Evolutionary conservation across 495 filamentous ascomycete species (phyloP).

Genomic region (Talaromyces wortmannii): DNA sequence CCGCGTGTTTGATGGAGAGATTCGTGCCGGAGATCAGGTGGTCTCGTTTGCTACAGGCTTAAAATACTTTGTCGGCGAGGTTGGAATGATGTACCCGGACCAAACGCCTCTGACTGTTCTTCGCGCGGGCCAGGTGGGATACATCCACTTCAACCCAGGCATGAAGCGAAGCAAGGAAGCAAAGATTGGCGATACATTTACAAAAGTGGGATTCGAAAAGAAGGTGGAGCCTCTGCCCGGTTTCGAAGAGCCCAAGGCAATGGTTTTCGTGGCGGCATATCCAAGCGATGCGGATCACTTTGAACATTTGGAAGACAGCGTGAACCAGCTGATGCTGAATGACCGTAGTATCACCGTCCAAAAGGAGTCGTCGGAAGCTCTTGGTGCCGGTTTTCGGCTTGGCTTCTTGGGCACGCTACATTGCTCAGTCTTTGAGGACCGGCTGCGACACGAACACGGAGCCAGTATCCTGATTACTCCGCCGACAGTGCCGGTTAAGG

Average conservation of each 20-base stretch:
- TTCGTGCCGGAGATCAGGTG: slow-evolving; percentile 76
- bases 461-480: slow-evolving; percentile 96
- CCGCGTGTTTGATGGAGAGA: slow-evolving; percentile 80
- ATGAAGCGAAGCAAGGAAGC: slow-evolving; percentile 96
- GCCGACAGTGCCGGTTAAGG: slow-evolving; percentile 85
- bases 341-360: slow-evolving; percentile 90
- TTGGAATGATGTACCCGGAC: slow-evolving; percentile 93
- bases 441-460: slow-evolving; percentile 90
- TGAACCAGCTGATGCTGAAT: slow-evolving; percentile 88
- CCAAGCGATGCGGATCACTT: slow-evolving; percentile 87
- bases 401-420: slow-evolving; percentile 96
- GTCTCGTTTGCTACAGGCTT: slow-evolving; percentile 78
- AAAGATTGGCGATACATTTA: slow-evolving; percentile 93
- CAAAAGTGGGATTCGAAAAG: slow-evolving; percentile 72
- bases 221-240: slow-evolving; percentile 76
- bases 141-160: slow-evolving; percentile 93
- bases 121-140: slow-evolving; percentile 90
- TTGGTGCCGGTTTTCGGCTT: slow-evolving; percentile 89
- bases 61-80: slow-evolving; percentile 89
- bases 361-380: slow-evolving; percentile 87
- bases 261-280: slow-evolving; percentile 98
- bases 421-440: slow-evolving; percentile 96
- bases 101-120: slow-evolving; percentile 73
- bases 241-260: slow-evolving; percentile 95
- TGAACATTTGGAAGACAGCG: slow-evolving; percentile 83